phyloP scores from a whole-genome alignment of 2,329 filamentous ascomycete genomes.

The Colletotrichum echinochloae region DNA sequence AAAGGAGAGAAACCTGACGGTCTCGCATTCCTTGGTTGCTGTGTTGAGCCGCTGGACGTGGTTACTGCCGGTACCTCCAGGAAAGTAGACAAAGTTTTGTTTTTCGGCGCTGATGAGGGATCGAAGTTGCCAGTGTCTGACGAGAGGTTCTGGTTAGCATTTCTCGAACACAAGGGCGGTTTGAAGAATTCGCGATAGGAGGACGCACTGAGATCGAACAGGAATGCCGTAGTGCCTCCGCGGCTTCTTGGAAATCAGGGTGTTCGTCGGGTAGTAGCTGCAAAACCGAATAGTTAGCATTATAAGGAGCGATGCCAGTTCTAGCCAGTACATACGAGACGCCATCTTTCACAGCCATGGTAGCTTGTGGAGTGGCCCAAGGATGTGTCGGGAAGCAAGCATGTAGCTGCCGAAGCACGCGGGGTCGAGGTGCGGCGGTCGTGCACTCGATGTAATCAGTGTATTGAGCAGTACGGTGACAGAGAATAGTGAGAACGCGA shows the following conservation, averaged over 20 bases:
- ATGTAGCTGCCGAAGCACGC: slow-evolving; percentile 26
- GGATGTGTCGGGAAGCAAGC: slow-evolving; percentile 26
- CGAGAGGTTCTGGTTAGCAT: slow-evolving; percentile 26
- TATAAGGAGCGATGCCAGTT: slow-evolving; percentile 10
- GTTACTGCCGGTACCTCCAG: slow-evolving; percentile 75
- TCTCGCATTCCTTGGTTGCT: slow-evolving; percentile 76
- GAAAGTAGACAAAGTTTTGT: slow-evolving; percentile 85
- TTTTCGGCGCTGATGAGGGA: slow-evolving; percentile 88
- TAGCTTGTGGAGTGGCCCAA: slow-evolving; percentile 45
- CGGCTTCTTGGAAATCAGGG: slow-evolving; percentile 69
- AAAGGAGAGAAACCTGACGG: slow-evolving; percentile 77
- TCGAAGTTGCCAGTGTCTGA: slow-evolving; percentile 87
- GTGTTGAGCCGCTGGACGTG: slow-evolving; percentile 77
- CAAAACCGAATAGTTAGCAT: slow-evolving; percentile 12
- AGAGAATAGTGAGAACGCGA: background rate
- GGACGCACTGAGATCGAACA: slow-evolving; percentile 70
- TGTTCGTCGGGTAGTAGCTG: slow-evolving; percentile 75
- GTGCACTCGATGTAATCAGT: slow-evolving; percentile 4
- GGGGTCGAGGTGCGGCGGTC: background rate
- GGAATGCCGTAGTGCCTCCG: slow-evolving; percentile 76
- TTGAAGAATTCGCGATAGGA: slow-evolving; percentile 8
- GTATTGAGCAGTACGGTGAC: background rate
- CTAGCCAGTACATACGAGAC: slow-evolving; percentile 34
- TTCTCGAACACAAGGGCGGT: slow-evolving; percentile 11
- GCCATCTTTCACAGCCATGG: slow-evolving; percentile 64